phyloP scores from a whole-genome alignment of 2,329 filamentous ascomycete species.

The Diaporthe aspalathi region DNA sequence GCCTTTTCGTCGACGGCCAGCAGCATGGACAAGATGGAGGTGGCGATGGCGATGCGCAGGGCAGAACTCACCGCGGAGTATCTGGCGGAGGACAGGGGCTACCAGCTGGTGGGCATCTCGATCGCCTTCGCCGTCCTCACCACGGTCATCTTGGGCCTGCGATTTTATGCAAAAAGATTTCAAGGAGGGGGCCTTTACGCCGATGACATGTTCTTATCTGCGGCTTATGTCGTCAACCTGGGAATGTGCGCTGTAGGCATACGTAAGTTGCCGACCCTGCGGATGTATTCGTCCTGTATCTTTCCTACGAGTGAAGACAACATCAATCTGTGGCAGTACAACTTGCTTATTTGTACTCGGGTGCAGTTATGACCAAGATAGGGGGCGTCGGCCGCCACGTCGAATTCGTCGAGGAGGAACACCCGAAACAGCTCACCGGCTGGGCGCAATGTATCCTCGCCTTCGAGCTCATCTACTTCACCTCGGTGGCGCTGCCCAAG shows the following conservation, averaged over 20 bases:
- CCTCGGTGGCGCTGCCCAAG: conserved; percentile 45
- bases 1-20: background rate
- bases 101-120: conserved; percentile 40
- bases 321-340: background rate
- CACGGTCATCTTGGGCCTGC: conserved; percentile 37
- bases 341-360: background rate
- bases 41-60: conserved; percentile 4
- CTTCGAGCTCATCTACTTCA: conserved; percentile 47
- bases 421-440: conserved; percentile 38
- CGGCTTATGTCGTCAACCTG: conserved; percentile 42
- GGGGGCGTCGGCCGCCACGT: conserved; percentile 45
- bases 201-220: conserved; percentile 41
- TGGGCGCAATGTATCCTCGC: conserved; percentile 45
- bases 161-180: conserved; percentile 41
- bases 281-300: too few relatives aligned
- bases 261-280: conserved; percentile 31
- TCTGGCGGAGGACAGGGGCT: conserved; percentile 31
- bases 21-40: conserved; percentile 10
- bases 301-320: background rate
- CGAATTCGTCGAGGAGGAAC: conserved; percentile 37
- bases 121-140: conserved; percentile 41
- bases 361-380: conserved; percentile 42
- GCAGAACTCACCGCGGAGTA: conserved; percentile 11
- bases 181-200: conserved; percentile 36
- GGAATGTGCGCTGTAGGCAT: conserved; percentile 42